Evolutionary conservation across 768 basidiomycete genomes (phyloP), one percentile per base, ranked within the genome.

Genomic region (Leucosporidium creatinivorum): DNA sequence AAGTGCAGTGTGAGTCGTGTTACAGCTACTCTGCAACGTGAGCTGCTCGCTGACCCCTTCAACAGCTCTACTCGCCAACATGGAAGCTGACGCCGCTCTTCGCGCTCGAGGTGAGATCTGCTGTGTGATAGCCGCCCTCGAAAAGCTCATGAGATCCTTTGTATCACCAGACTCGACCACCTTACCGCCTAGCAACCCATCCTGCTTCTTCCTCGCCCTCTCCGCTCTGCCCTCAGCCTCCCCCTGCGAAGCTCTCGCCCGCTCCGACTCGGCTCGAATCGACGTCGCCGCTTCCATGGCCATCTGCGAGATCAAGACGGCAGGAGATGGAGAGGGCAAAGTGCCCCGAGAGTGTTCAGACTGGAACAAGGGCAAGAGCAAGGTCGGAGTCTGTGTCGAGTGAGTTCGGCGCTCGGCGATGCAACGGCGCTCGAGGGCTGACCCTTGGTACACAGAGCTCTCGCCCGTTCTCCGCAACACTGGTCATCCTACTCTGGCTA

Each of bases 201-300:
- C 65, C 0, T 66, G 65, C 60, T 66, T 66, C 54, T 66, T 61
- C 59, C 65, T 61, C 51, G 50, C 65, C 21, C 59, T 66, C 18
- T 21, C 36, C 6, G 30, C 59, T 0, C 59, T 66, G 25, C 59
- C 65, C 0, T 54, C 59, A 1, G 31, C n/a, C n/a, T 28, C 54
- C 4, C 65, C 65, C 26, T 66, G 65, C 60, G 59, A 61, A 44
- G 19, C 65, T 26, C 65, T 66, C 59, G 54, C 65, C 25, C 65
- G 55, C 10, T 66, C 65, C 28, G 65, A 66, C 44, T 21, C 59
- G 17, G 26, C 55, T 19, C 36, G 65, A 7, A 55, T 54, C 30
- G 65, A 66, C 18, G 39, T 51, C n/a, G 65, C 65, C 12, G 60
- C 61, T 17, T n/a, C 15, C 21, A 61, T 61, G 65, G 59, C 65